Base-by-base conservation (phyloP, 78 protist genomes). In the Dictyostelium firmibasis region DNA sequence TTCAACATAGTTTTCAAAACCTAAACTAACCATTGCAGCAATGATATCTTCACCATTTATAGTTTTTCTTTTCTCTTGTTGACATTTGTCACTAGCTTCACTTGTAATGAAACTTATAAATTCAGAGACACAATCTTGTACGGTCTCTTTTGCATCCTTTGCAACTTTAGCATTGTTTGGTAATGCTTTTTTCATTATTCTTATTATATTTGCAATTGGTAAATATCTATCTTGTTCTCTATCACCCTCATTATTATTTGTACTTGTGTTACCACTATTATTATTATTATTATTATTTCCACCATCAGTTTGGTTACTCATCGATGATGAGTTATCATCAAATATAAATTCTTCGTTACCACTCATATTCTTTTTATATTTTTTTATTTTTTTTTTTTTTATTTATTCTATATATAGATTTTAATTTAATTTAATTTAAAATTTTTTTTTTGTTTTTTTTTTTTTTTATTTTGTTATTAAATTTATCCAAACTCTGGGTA, bases 51-150 rank as follows among this genome's bases (percentile, higher is more conserved):
- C 98, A 41, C 98, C 97, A 62, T 81, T 97, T 76, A 98, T 94
- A 0, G 98, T 97, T 53, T 97, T 97, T 29, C 98, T 81, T 77
- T 97, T 97, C 62, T 97, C 98, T n/a, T 70, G 50, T 23, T 81
- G 69, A 67, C 98, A 97, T 35, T 83, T 79, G 14, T 98, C 98
- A 70, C 93, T 89, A 0, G 98, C 98, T 38, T 97, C 98, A 13
- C 64, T 53, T 3, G 98, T 97, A 43, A 97, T 93, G 87, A 97
- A 98, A 41, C 85, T 20, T 50, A 98, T 97, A 74, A 97, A 98
- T 85, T 98, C 98, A 29, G 96, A 69, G 44, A 92, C 98, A 62
- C 98, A 97, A 87, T 98, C 98, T 53, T 97, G 98, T n/a, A 97
- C 86, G 6, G 91, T 81, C 27, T 96, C 98, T 76, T 98, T 98